Base-by-base conservation (phyloP, 2,329 filamentous ascomycete species). In the Monilinia aucupariae region DNA sequence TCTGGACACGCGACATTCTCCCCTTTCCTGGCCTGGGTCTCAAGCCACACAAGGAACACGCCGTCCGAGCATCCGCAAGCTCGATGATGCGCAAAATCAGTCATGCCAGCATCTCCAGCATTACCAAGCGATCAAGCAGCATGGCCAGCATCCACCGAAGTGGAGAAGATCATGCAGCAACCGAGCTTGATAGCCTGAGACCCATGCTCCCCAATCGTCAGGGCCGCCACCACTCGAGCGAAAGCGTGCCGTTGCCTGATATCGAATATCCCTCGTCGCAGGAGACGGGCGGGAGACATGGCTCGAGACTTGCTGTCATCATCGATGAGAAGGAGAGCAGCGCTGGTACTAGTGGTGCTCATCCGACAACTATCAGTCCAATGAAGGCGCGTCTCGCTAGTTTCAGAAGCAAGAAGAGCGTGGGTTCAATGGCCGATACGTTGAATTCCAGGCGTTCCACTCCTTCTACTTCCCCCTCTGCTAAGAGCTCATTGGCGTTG, bases 81-180 rank as follows among this genome's bases (percentile, higher is more conserved):
- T 90, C 90, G 0, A 85, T 96, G 72, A 96, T 96, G 78, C 84
- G 92, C 59, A 96, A 92, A 73, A 82, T 97, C 66, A 96, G 90
- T 71, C 60, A 62, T 6, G 87, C 88, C 55, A 92, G 87, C 74
- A 88, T 94, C 67, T 83, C 89, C 17, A 88, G 84, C 68, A 88
- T 88, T 54, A 83, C 85, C 45, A 89, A 87, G 69, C 85, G 88
- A 63, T 89, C 89, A 0, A 66, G 69, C 17, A 74, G 73, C 50
- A 65, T 73, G 34, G 68, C 71, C 6, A 73, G 71, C 59, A 45
- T 73, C 8, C 69, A 70, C 20, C 68, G 65, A 59, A 67, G 64
- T 15, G 58, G 63, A 17, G 71, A 70, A 59, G 70, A 71, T 34
- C 65, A 70, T 10, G 50, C 64, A 1, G 49, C 54, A 5, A 64